Percentiles rank a stretch among this genome's conserved stretches.
Conservation (phyloP, 306 rosid species). For the Lupinus albus region DNA sequence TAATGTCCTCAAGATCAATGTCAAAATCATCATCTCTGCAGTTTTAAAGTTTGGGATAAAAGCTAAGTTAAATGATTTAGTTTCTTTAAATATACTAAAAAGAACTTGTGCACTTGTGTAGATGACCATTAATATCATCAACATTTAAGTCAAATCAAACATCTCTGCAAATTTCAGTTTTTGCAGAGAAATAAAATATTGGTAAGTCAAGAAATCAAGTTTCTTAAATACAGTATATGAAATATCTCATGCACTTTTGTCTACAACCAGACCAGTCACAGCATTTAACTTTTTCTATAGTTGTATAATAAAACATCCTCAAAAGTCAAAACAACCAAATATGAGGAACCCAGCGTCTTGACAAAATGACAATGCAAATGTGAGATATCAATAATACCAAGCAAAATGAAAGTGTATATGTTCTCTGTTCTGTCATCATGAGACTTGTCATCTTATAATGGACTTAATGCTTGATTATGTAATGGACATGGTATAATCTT, state of each 20-base stretch:
- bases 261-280: slow-evolving; percentile 1
- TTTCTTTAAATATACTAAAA: neutral
- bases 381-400: neutral
- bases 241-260: slow-evolving; percentile 16
- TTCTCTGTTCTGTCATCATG: neutral
- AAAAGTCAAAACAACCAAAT: neutral
- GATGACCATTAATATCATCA: neutral
- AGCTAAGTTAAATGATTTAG: neutral
- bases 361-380: neutral
- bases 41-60: slow-evolving; percentile 29
- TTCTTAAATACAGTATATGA: slow-evolving; percentile 28
- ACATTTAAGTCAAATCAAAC: neutral
- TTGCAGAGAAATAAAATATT: neutral
- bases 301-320: neutral
- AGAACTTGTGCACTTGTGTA: neutral
- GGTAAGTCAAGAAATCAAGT: neutral
- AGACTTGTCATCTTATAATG: slow-evolving; percentile 7
- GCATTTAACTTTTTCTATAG: slow-evolving; percentile 8
- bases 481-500: neutral
- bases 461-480: slow-evolving; percentile 20
- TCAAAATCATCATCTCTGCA: slow-evolving; percentile 92
- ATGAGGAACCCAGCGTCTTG: neutral
- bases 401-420: neutral
- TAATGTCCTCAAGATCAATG: slow-evolving; percentile 92
- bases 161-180: neutral